These are phyloP conservation scores for Cytospora schulzeri DNA, from an alignment of 2,329 filamentous ascomycete species.

Conservation along the genomic window DNA sequence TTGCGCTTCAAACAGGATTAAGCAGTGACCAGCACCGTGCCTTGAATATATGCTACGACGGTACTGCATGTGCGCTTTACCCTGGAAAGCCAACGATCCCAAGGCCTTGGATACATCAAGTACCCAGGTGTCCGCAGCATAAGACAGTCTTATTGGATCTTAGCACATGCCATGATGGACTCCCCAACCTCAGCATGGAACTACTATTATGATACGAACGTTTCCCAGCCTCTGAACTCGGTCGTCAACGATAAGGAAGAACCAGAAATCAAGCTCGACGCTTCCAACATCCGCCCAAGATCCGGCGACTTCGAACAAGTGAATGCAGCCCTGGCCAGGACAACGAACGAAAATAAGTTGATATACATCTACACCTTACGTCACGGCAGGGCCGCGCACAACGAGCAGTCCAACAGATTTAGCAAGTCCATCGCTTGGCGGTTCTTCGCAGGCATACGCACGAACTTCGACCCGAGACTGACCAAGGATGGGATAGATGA, in stretches of 20 bases:
- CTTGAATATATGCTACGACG: no score
- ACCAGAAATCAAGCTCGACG: background rate
- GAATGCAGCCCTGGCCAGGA: background rate
- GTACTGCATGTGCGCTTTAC: no score
- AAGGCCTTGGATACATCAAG: no score
- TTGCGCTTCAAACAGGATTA: no score
- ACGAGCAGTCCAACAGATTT: slow-evolving; percentile 7
- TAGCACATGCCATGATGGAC: no score
- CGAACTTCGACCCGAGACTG: slow-evolving; percentile 16
- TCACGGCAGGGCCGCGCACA: slow-evolving; percentile 22
- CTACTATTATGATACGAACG: background rate
- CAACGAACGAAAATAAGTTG: background rate
- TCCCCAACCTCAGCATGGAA: no score
- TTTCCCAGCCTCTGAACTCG: background rate
- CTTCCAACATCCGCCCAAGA: background rate
- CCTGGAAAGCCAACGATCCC: no score
- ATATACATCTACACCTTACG: slow-evolving; percentile 23
- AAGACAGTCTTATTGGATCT: no score
- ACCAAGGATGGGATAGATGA: slow-evolving; percentile 1
- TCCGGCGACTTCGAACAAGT: background rate
- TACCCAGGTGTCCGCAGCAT: no score
- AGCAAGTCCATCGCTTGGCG: slow-evolving; percentile 21
- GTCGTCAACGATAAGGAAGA: background rate
- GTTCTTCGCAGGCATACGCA: slow-evolving; percentile 11
- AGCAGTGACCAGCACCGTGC: no score